Base-by-base conservation (phyloP, 352 stramenopile species). In the Pythium sp. region DNA sequence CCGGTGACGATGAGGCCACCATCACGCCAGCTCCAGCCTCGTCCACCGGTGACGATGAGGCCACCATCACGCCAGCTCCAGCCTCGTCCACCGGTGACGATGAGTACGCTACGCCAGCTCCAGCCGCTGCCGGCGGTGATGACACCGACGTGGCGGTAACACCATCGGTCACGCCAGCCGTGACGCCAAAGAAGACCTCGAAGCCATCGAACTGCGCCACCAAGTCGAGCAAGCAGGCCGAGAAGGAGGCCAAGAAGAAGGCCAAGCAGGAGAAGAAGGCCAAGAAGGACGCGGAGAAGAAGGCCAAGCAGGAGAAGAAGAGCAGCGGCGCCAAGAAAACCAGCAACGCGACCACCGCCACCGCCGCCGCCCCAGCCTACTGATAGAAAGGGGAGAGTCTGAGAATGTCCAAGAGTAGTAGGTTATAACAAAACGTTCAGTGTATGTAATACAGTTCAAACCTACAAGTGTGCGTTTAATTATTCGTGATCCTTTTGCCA, bases 101-200 rank as follows among this genome's bases (percentile, higher is more conserved):
- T 12, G 58, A 49, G 14, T 55, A 56, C 18, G 58, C 30, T 1
- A 65, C 24, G 24, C 43, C 60, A 14, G 41, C 60, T 36, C 60
- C 60, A 46, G 58, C 58, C 30, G 11, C 36, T 12, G 32, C 30
- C 20, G 32, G 30, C 51, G 56, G n/a, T 2, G 59, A 32, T 18
- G 30, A n/a, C 43, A 46, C 20, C 6, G 59, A n/a, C 5, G 36
- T 26, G 8, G 49, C 34, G 46, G 28, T 24, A 28, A 47, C 60
- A n/a, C 60, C 60, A 65, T 24, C 46, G 4, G 30, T 41, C 14
- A 65, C 60, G 1, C 60, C 60, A 65, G 60, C 34, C 20, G 46
- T 65, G 60, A 65, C 60, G 3, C 60, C 60, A 22, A 58, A 57
- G 60, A 58, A 47, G 47, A 24, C 46, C 60, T 47, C 60, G 43